Base-by-base conservation (phyloP, 2,329 filamentous ascomycete species). In the Pestalotiopsis sp. region DNA sequence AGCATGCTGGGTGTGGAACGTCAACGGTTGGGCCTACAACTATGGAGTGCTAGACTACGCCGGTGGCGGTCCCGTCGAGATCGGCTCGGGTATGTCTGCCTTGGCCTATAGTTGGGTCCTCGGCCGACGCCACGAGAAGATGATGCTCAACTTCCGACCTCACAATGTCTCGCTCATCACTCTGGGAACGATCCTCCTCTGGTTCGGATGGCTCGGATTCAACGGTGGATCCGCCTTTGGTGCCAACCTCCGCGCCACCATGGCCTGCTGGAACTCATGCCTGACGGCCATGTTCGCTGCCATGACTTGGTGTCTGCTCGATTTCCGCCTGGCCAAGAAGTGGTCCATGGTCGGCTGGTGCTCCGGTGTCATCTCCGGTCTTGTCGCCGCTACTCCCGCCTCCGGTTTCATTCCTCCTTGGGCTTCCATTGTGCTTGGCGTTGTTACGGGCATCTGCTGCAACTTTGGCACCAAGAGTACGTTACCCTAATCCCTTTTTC, bases 131-230 rank as follows among this genome's bases (percentile, higher is more conserved):
- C 96, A 98, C 84, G 95, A 98, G 85, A 96, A 94, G 85, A 98
- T 98, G 94, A 98, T 98, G 93, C 90, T 98, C 83, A 98, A 98
- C 88, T 98, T 98, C 89, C 93, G 96, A 74, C 96, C 96, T 20
- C 96, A 99, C 87, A 99, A 99, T 85, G 96, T 98, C 73, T 97
- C 95, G 5, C 89, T 98, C 77, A 97, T 99, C 83, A 95, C 96
- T 0, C 91, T 98, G 75, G 96, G 96, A 72, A 98, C 96, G 3
- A 89, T 97, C 73, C 89, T 99, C 76, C 93, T 99, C 68, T 98
- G 95, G 95, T 98, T 98, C 77, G 96, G 96, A 77, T 99, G 96
- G 96, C 87, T 99, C 72, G 96, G 95, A 67, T 99, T 99, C 90
- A 99, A 99, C 86, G 96, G 95, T 76, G 96, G 96, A 72, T 98